A percentile compares a stretch with the other conserved stretches of the same genome.
Conservation (phyloP, 805 yeast species). For the Saccharomycopsis selenospora region DNA sequence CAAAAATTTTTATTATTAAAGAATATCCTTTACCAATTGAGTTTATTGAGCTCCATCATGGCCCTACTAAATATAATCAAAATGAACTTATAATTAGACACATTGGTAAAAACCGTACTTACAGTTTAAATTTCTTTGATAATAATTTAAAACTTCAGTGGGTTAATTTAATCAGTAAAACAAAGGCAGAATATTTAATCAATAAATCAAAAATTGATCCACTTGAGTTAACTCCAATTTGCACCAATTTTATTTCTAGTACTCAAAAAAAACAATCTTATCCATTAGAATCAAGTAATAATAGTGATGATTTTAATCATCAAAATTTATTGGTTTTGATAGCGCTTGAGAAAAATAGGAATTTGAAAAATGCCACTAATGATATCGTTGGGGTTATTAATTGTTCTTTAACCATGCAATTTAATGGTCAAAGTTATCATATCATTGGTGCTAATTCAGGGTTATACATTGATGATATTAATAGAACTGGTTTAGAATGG, state of each 20-base stretch:
- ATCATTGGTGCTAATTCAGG: slow-evolving; percentile 20
- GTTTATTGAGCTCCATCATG: slow-evolving; percentile 10
- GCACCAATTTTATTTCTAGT: slow-evolving; percentile 9
- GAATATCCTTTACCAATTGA: slow-evolving; percentile 21
- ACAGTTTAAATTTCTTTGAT: slow-evolving; percentile 15
- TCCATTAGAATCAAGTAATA: no score
- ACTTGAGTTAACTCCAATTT: slow-evolving; percentile 12
- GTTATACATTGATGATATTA: slow-evolving; percentile 20
- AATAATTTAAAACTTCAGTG: slow-evolving; percentile 14
- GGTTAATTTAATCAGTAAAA: slow-evolving; percentile 16
- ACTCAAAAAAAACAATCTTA: not conserved
- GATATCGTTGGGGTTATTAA: slow-evolving; percentile 13
- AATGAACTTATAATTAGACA: slow-evolving; percentile 15
- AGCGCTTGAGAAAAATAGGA: slow-evolving; percentile 12
- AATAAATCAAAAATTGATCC: slow-evolving; percentile 13
- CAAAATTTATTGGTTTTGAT: slow-evolving; percentile 8
- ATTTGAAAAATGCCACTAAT: slow-evolving; percentile 4
- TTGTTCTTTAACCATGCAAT: slow-evolving; percentile 17
- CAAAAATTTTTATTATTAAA: slow-evolving; percentile 17
- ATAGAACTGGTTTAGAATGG: slow-evolving; percentile 21
- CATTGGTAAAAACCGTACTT: slow-evolving; percentile 11
- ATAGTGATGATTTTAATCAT: slow-evolving; percentile 2
- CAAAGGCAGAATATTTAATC: slow-evolving; percentile 13
- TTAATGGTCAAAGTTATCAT: slow-evolving; percentile 18
- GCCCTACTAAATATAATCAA: not conserved